Percentiles rank a stretch among this genome's conserved stretches.
These are phyloP conservation scores for Chloroidium sp. DNA, from an alignment of 163 green algal genomes.

Conservation along the genomic window DNA sequence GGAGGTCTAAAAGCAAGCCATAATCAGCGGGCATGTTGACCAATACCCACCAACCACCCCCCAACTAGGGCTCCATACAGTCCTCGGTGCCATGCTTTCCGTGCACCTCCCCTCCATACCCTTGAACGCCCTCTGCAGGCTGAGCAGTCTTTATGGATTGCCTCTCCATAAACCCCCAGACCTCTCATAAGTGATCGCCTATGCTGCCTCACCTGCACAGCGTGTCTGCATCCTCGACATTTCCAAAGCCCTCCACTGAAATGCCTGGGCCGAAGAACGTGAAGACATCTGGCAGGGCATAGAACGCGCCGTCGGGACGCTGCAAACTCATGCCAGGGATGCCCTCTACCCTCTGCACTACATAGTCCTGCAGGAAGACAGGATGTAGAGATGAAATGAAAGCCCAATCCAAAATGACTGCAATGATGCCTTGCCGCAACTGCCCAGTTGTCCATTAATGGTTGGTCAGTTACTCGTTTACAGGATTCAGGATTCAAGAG, in stretches of 20 bases:
- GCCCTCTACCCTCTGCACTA: slow-evolving; percentile 53
- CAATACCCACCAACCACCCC: background rate
- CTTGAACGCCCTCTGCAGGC: background rate
- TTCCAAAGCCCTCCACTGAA: slow-evolving; percentile 58
- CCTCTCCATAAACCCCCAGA: background rate
- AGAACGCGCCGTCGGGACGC: slow-evolving; percentile 84
- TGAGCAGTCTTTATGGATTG: background rate
- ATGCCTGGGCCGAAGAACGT: slow-evolving; percentile 66
- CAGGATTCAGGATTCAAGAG: too few species aligned
- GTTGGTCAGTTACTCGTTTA: too few species aligned
- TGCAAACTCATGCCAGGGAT: slow-evolving; percentile 66
- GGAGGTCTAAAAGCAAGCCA: background rate
- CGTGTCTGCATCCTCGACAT: slow-evolving; percentile 71
- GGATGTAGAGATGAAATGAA: background rate
- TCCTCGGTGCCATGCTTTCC: too few species aligned
- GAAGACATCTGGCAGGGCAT: slow-evolving; percentile 86
- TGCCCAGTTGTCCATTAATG: too few species aligned
- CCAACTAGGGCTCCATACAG: background rate
- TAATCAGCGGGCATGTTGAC: background rate
- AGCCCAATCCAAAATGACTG: background rate
- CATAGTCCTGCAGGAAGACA: slow-evolving; percentile 51
- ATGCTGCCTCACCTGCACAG: slow-evolving; percentile 52
- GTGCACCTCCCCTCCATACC: too few species aligned
- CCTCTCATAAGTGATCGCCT: background rate
- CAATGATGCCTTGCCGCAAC: background rate